Conservation (phyloP, 73 alveolate species). For the Symbiodinium pilosum region DNA sequence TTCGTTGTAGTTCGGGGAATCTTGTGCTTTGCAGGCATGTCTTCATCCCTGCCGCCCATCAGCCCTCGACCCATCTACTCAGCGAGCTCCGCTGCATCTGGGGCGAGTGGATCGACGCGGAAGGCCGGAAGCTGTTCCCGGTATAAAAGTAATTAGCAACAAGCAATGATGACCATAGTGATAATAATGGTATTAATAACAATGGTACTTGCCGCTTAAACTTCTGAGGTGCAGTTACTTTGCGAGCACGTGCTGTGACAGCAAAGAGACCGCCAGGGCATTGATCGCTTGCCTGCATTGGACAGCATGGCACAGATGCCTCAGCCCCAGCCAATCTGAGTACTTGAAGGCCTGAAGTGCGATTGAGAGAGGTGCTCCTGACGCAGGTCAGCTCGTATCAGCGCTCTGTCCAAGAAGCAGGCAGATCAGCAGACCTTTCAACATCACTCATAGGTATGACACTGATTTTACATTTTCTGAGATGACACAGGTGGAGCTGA, state of each 20-base stretch:
- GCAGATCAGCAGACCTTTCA: background rate
- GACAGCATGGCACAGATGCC: background rate
- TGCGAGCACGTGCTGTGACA: no score
- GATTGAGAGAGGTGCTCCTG: no score
- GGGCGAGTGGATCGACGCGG: background rate
- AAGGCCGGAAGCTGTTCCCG: background rate
- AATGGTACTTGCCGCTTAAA: no score
- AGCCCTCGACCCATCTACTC: slow-evolving; percentile 24
- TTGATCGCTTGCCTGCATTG: background rate
- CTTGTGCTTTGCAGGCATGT: background rate
- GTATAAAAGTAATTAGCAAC: background rate
- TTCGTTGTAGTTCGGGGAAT: background rate
- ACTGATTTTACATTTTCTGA: no score
- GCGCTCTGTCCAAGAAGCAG: background rate
- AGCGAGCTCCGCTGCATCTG: slow-evolving; percentile 4
- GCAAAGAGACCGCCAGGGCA: background rate
- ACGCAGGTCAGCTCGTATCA: background rate
- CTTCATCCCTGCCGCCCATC: slow-evolving; percentile 10
- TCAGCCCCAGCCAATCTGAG: background rate
- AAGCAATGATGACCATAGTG: no score
- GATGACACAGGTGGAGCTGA: background rate
- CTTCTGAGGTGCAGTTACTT: no score
- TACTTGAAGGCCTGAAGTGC: background rate
- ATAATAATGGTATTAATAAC: no score
- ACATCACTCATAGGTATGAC: no score